Evolutionary conservation across 176 grass and related monocot genomes (phyloP), one percentile per base, ranked within the genome.

Genomic region (Themeda triandra): DNA sequence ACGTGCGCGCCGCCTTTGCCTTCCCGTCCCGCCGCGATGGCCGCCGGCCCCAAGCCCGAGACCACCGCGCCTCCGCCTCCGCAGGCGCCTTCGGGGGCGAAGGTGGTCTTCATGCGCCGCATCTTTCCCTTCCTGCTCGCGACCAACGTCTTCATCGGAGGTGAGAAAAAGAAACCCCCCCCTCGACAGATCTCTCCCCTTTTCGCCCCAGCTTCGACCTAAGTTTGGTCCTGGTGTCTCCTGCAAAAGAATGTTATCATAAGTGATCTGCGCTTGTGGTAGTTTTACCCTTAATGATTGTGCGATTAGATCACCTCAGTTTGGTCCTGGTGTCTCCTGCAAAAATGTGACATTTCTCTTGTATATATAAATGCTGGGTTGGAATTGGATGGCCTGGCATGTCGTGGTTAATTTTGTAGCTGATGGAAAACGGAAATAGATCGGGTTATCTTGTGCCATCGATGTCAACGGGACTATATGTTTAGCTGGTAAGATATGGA

Each of bases 131-230:
- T 98, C 84, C 71, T 98, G 41, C 86, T 98, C 87, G 68, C 88
- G 21, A 69, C 88, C 66, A 98, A 95, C 84, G 72, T 98, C 62
- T 94, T 92, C 83, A 69, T 98, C 65, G 95, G 91, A 95, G 92
- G 95, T 94, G 32, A 79, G 56, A 71, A 29, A 24, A 28, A 71
- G 23, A 24, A 28, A 19, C 63, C 45, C 12, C 6, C 11, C 37
- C 14, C 14, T 23, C 48, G 65, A 58, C 68, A 69, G 45, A 84
- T 63, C 65, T 71, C 31, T 77, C 69, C 62, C 77, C 25, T 73
- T 84, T 58, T 18, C n/a, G 15, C 35, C 42, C 58, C 4, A 31
- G 2, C 14, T 15, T 62, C 54, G 33, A 23, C 44, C 13, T 44
- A 25, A 58, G 68, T 42, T 83, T 42, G 42, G 42, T 89, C 14